Evolutionary conservation across 352 stramenopile species (phyloP).

Genomic region (Phytophthora cactorum): DNA sequence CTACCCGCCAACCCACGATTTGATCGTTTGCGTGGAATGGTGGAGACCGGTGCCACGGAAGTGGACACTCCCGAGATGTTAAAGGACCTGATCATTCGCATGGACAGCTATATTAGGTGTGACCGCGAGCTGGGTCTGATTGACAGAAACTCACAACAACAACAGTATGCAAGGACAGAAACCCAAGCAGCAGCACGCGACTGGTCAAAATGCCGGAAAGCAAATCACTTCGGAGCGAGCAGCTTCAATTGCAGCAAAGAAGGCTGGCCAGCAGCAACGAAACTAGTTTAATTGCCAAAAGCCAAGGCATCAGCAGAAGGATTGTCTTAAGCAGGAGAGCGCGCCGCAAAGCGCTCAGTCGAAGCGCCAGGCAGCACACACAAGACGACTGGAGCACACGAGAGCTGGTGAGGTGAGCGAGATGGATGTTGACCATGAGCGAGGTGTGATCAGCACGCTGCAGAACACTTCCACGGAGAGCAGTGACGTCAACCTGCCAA

Average conservation of each 20-base stretch:
- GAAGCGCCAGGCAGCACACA: background rate
- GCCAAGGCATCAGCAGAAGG: background rate
- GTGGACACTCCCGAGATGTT: conserved; percentile 11
- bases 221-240: background rate
- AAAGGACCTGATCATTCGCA: conserved; percentile 12
- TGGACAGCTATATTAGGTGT: conserved; percentile 8
- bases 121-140: background rate
- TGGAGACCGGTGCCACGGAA: background rate
- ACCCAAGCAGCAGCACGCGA: background rate
- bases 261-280: background rate
- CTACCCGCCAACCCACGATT: background rate
- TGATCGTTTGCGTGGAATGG: background rate
- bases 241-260: background rate
- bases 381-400: background rate
- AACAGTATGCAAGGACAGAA: background rate
- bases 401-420: background rate
- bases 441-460: background rate
- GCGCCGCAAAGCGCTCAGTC: background rate
- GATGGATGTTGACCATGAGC: background rate
- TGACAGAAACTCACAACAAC: background rate
- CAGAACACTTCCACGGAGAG: background rate
- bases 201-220: background rate
- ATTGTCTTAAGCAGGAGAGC: background rate
- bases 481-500: background rate
- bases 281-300: background rate